Evolutionary conservation across 2,329 filamentous ascomycete species (phyloP), one percentile per base, ranked within the genome.

Genomic region (Apiospora hydei): DNA sequence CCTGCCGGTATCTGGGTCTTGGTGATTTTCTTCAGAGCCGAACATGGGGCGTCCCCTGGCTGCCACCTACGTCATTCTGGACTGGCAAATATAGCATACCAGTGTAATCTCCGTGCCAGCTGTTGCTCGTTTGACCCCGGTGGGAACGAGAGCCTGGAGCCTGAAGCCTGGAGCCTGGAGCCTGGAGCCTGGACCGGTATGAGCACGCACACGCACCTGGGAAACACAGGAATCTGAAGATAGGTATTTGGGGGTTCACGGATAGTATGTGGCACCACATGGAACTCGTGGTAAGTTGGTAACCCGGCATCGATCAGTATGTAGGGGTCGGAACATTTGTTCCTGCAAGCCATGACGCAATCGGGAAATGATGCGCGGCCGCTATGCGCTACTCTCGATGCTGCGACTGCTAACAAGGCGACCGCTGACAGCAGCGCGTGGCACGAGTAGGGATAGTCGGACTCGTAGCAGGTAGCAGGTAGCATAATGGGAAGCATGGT

Each of bases 1-100:
- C 41, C 18, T 38, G 8, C 18, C 18, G 2, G 57, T 64, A 14
- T n/a, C 21, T 64, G 34, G 57, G 53, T 67, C 68, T 24, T 47
- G 34, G 46, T 16, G 49, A 34, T 70, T 57, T 57, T 49, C 69
- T 14, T 41, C 30, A 41, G 34, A n/a, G 21, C 34, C 57, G 34
- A 38, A 61, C 30, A 49, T 38, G 30, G 53, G 24, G 21, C 10
- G 30, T 11, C 67, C 66, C 51, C 71, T 64, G 53, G 71, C 71
- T 30, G 67, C 53, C 67, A 49, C 67, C 24, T 72, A 72, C 71
- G 71, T 72, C 71, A 69, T 67, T 51, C 16, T 67, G 71, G 43
- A 21, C 21, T 64, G 57, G 34, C 57, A 18, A 21, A 64, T 64
- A 41, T 64, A 61, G 30, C 53, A 61, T n/a, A 64, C 30, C 57